A percentile compares a stretch with the other conserved stretches of the same genome.
Conservation (phyloP, 1,284 basidiomycete species). For the Sporisorium reilianum region DNA sequence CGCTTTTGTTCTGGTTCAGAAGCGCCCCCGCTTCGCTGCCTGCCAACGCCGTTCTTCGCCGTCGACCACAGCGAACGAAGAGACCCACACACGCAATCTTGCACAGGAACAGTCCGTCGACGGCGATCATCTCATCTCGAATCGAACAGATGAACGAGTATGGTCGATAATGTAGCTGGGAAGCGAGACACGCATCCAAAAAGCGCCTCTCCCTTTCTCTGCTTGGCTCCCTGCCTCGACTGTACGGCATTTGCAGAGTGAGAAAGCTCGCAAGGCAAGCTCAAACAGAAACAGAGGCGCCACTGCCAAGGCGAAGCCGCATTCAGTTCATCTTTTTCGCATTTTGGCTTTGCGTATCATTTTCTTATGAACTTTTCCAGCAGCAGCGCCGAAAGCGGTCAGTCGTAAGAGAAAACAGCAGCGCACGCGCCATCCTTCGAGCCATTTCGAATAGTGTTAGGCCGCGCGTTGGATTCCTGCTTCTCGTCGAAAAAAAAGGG, state of each 20-base stretch:
- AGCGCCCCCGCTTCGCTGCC: background rate
- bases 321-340: constrained; percentile 2
- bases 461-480: background rate
- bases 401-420: background rate
- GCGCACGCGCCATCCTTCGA: constrained; percentile 4
- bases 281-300: background rate
- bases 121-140: background rate
- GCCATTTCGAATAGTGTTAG: background rate
- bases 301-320: background rate
- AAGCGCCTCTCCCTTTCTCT: background rate
- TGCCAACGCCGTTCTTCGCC: constrained; percentile 1
- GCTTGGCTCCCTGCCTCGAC: no score
- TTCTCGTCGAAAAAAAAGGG: background rate
- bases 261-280: no score
- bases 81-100: background rate
- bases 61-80: background rate
- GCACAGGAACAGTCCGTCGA: background rate
- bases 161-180: no score
- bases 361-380: no score
- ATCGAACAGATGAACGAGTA: background rate
- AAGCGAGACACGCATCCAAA: constrained; percentile 3
- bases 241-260: no score
- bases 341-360: background rate
- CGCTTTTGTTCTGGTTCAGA: background rate
- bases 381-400: constrained; percentile 5